Conservation (phyloP, 1,284 basidiomycete species). For the Cutaneotrichosporon dermatis region DNA sequence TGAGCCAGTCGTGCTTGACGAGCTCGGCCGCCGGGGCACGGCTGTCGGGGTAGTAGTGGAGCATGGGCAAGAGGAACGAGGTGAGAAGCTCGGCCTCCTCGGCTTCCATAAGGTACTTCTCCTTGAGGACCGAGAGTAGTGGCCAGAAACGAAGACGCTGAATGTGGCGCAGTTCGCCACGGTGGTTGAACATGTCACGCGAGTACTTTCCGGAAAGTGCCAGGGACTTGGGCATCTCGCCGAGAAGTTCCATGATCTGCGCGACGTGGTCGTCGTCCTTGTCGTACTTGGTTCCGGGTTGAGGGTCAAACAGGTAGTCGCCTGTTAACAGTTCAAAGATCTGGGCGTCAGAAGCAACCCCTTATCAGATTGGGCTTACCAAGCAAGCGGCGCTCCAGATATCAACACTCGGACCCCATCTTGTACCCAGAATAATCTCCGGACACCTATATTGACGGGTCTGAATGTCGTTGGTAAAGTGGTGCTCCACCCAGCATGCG, state of each 20-base stretch:
- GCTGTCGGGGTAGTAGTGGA: conserved; percentile 77
- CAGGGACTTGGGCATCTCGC: conserved; percentile 72
- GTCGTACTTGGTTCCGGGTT: conserved; percentile 59
- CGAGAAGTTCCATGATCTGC: conserved; percentile 94
- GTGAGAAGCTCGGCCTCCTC: conserved; percentile 76
- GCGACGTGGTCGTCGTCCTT: conserved; percentile 99
- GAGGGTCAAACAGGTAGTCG: conserved; percentile 79
- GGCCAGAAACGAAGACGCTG: conserved; percentile 90
- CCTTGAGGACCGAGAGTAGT: conserved; percentile 78
- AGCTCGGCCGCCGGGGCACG: conserved; percentile 75
- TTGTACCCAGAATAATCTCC: conserved; percentile 89
- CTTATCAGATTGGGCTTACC: conserved; percentile 49
- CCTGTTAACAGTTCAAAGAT: conserved; percentile 87
- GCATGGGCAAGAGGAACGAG: conserved; percentile 85
- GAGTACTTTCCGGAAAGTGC: conserved; percentile 91
- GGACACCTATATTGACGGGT: conserved; percentile 96
- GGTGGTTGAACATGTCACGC: conserved; percentile 90
- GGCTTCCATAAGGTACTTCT: conserved; percentile 91
- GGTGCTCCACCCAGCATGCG: conserved; percentile 56
- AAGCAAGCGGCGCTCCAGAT: conserved; percentile 95
- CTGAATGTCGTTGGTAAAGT: conserved; percentile 58
- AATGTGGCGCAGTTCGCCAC: conserved; percentile 93
- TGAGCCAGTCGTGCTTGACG: conserved; percentile 80
- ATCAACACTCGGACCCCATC: conserved; percentile 90
- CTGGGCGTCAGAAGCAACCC: conserved; percentile 48